These are phyloP conservation scores for Penicillium occitanis DNA, from an alignment of 2,329 filamentous ascomycete genomes.

Conservation along the genomic window DNA sequence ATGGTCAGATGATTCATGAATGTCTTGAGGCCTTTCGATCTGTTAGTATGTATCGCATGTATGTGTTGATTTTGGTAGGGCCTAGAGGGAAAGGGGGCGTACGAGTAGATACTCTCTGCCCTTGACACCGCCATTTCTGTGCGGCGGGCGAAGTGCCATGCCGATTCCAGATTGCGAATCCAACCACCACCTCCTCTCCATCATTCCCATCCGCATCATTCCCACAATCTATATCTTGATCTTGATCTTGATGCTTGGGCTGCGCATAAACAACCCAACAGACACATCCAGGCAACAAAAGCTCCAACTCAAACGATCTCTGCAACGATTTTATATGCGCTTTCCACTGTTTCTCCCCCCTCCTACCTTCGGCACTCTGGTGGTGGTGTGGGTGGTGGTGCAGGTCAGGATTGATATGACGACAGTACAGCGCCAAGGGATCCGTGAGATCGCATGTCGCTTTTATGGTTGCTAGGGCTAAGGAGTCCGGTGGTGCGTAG, in stretches of 20 bases:
- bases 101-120: slow-evolving; percentile 9
- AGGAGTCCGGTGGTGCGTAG: slow-evolving; percentile 9
- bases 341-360: slow-evolving; percentile 10
- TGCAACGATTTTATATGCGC: slow-evolving; percentile 12
- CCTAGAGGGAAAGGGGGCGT: neutral
- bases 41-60: neutral
- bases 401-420: neutral
- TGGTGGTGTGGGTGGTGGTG: neutral
- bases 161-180: slow-evolving; percentile 19
- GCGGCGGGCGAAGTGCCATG: slow-evolving; percentile 7
- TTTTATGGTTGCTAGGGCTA: slow-evolving; percentile 18
- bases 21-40: slow-evolving; percentile 7
- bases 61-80: neutral
- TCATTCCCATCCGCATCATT: neutral
- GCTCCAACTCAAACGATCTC: slow-evolving; percentile 1
- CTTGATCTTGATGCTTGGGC: neutral
- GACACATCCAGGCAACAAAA: slow-evolving; percentile 7
- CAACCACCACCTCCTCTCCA: neutral
- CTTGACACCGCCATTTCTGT: slow-evolving; percentile 12
- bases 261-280: slow-evolving; percentile 14
- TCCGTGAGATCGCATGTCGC: slow-evolving; percentile 20
- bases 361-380: no score
- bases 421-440: slow-evolving; percentile 19
- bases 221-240: neutral
- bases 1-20: neutral